phyloP scores from a whole-genome alignment of 163 green algal genomes.

The Chlamydomonas reinhardtii region DNA sequence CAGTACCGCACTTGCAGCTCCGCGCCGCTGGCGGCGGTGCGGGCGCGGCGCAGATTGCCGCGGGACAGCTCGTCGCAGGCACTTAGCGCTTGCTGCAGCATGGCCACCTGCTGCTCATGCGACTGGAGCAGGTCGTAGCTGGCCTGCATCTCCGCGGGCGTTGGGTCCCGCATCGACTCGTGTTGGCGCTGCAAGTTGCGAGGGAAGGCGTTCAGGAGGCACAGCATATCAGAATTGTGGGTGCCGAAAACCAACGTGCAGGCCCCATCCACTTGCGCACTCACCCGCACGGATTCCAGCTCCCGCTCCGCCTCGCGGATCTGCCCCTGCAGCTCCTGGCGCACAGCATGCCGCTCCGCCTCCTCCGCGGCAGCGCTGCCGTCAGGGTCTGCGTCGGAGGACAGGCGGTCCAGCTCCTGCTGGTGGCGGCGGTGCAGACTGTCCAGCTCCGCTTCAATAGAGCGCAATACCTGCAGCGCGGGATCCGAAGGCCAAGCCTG shows the following conservation, averaged over 20 bases:
- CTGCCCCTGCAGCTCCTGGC: slow-evolving; percentile 2
- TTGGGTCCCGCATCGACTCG: not conserved
- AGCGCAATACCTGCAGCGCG: too few species aligned
- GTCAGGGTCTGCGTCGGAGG: too few species aligned
- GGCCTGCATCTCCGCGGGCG: slow-evolving; percentile 24
- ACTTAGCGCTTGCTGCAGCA: slow-evolving; percentile 16
- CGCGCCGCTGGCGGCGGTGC: not conserved
- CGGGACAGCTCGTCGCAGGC: not conserved
- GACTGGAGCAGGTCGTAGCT: slow-evolving; percentile 6
- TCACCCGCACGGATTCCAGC: not conserved
- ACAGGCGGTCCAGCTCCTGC: not conserved
- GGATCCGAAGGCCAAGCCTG: too few species aligned
- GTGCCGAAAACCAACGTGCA: too few species aligned
- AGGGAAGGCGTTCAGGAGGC: too few species aligned
- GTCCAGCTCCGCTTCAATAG: not conserved
- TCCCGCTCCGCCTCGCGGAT: slow-evolving; percentile 9
- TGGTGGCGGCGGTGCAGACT: not conserved
- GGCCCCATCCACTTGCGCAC: not conserved
- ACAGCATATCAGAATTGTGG: too few species aligned
- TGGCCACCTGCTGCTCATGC: slow-evolving; percentile 7
- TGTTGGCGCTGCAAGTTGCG: slow-evolving; percentile 7
- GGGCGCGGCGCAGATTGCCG: not conserved
- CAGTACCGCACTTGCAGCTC: slow-evolving; percentile 9
- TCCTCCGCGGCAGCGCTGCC: not conserved
- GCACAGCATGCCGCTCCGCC: not conserved